phyloP scores from a whole-genome alignment of 768 basidiomycete genomes.

The Xerocomellus chrysenteron region DNA sequence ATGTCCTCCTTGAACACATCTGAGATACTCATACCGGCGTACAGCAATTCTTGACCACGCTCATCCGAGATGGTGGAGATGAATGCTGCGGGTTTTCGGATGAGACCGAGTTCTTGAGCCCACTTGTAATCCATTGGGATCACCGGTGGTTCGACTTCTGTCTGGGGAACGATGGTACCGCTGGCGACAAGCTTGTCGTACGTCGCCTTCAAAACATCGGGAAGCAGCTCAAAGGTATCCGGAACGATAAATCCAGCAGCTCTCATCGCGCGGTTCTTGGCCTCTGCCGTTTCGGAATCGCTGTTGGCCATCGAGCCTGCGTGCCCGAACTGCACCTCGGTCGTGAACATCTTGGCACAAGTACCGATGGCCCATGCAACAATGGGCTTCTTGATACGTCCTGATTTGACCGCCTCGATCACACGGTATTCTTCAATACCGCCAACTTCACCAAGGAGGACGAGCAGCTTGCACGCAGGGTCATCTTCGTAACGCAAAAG shows the following conservation, averaged over 20 bases:
- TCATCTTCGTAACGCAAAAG: conserved; percentile 96
- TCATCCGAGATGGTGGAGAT: conserved; percentile 99
- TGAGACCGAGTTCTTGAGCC: conserved; percentile 97
- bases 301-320: conserved; percentile 98
- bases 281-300: conserved; percentile 94
- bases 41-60: conserved; percentile 96
- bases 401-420: conserved; percentile 93
- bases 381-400: conserved; percentile 95
- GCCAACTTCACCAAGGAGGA: conserved; percentile 97
- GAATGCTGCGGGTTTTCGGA: conserved; percentile 98
- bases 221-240: conserved; percentile 96
- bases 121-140: conserved; percentile 99
- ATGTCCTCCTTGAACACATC: conserved; percentile 99
- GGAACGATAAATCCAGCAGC: conserved; percentile 96
- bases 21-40: conserved; percentile 98
- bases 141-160: conserved; percentile 86
- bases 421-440: conserved; percentile 99
- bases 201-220: conserved; percentile 76
- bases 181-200: conserved; percentile 76
- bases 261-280: conserved; percentile 95
- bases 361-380: conserved; percentile 99
- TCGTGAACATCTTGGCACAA: conserved; percentile 99
- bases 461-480: conserved; percentile 98
- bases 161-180: conserved; percentile 66
- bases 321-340: conserved; percentile 99